phyloP scores from a whole-genome alignment of 2,329 filamentous ascomycete genomes.

The Arthrobotrys conoides region DNA sequence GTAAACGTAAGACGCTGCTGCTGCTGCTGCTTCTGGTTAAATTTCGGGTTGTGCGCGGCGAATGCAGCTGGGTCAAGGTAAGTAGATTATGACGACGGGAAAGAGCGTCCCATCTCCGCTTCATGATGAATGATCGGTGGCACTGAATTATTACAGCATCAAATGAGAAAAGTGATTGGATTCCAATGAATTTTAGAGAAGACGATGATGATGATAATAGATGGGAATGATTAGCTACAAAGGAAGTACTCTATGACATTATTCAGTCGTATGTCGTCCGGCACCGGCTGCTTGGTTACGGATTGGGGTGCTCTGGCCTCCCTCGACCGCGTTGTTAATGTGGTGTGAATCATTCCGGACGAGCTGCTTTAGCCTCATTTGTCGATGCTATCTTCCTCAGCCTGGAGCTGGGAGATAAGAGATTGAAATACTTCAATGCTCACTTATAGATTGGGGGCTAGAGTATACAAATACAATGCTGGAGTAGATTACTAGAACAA shows the following conservation, averaged over 20 bases:
- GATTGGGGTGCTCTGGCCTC: not conserved
- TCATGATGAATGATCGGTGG: constrained; percentile 26
- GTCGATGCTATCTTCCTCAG: not conserved
- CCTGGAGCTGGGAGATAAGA: not conserved
- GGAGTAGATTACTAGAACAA: constrained; percentile 1
- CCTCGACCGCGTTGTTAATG: constrained; percentile 24
- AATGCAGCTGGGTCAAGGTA: not conserved
- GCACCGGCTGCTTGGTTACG: constrained; percentile 22
- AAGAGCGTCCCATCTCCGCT: constrained; percentile 35
- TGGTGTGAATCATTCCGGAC: constrained; percentile 20
- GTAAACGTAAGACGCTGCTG: not conserved
- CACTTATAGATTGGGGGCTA: constrained; percentile 6
- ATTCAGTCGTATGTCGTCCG: constrained; percentile 14
- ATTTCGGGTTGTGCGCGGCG: constrained; percentile 7
- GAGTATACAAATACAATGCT: constrained; percentile 11
- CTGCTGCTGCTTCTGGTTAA: not conserved
- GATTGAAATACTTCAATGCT: not conserved
- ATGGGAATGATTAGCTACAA: not conserved
- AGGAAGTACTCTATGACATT: not conserved
- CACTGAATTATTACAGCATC: not conserved
- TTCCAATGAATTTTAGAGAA: not conserved
- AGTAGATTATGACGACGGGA: constrained; percentile 7
- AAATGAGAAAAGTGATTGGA: constrained; percentile 12
- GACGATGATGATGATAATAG: not conserved
- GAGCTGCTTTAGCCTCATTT: constrained; percentile 26